Conservation (phyloP, 108 stramenopile genomes). For the Asterionellopsis glacialis region DNA sequence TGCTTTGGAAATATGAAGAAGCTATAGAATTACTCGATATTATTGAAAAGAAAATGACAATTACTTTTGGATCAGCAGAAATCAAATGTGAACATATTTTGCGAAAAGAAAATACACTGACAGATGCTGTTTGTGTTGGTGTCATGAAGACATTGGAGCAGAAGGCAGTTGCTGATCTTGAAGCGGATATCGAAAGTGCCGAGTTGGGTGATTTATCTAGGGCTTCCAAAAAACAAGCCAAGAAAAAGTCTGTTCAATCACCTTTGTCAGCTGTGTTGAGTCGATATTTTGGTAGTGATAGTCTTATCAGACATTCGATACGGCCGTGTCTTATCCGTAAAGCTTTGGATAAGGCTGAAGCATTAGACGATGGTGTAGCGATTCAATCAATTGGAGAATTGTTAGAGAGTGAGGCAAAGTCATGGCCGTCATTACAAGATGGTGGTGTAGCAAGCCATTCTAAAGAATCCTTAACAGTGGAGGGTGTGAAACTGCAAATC, state of each 20-base stretch:
- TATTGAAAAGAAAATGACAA: constrained; percentile 5
- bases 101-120: constrained; percentile 45
- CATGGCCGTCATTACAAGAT: not conserved
- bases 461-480: constrained; percentile 2
- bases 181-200: not conserved
- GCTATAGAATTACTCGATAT: constrained; percentile 12
- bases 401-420: constrained; percentile 12
- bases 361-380: constrained; percentile 1
- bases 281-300: constrained; percentile 5
- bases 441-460: not conserved
- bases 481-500: constrained; percentile 17
- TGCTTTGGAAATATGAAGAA: constrained; percentile 28
- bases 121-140: constrained; percentile 50
- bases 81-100: constrained; percentile 42
- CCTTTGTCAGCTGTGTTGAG: not conserved
- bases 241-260: constrained; percentile 1
- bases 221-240: not conserved
- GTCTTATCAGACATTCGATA: constrained; percentile 14
- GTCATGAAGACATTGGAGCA: constrained; percentile 2
- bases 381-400: constrained; percentile 16
- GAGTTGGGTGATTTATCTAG: constrained; percentile 8
- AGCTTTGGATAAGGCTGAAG: not conserved
- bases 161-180: not conserved
- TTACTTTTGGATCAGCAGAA: not conserved
- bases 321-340: constrained; percentile 16